phyloP scores from a whole-genome alignment of 2,329 filamentous ascomycete genomes.

The Colletotrichum tropicicola region DNA sequence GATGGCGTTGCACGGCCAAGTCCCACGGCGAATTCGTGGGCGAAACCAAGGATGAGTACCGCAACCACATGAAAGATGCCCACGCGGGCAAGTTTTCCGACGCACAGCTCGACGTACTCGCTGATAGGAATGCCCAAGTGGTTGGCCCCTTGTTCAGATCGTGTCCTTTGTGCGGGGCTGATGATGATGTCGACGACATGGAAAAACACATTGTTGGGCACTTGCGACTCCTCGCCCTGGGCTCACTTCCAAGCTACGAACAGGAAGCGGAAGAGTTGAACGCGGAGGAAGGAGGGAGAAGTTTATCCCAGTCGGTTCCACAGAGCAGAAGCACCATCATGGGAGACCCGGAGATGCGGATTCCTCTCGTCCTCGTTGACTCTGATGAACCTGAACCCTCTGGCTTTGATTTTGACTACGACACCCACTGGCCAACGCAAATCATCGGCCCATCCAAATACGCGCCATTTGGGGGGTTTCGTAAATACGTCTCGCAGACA shows the following conservation, averaged over 20 bases:
- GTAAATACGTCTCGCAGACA: too few relatives aligned
- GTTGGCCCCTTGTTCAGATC: not conserved
- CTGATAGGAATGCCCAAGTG: not conserved
- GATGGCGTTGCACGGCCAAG: not conserved
- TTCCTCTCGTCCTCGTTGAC: not conserved
- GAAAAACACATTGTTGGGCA: slow-evolving; percentile 18
- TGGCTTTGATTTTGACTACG: not conserved
- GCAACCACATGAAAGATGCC: not conserved
- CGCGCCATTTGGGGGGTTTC: too few relatives aligned
- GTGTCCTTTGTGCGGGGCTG: slow-evolving; percentile 15
- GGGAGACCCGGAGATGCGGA: not conserved
- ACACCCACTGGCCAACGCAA: too few relatives aligned
- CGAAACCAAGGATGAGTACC: not conserved
- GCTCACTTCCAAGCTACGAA: slow-evolving; percentile 16
- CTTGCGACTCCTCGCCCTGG: slow-evolving; percentile 14
- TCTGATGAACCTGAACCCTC: too few relatives aligned
- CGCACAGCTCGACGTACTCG: not conserved
- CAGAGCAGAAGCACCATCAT: not conserved
- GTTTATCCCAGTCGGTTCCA: not conserved
- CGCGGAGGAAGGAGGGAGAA: not conserved
- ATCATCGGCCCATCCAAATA: too few relatives aligned
- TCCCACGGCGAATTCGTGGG: not conserved
- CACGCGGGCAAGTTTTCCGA: slow-evolving; percentile 8
- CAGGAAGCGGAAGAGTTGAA: not conserved
- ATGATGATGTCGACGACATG: not conserved